Base-by-base conservation (phyloP, 2,329 filamentous ascomycete genomes). In the Alternaria panax region DNA sequence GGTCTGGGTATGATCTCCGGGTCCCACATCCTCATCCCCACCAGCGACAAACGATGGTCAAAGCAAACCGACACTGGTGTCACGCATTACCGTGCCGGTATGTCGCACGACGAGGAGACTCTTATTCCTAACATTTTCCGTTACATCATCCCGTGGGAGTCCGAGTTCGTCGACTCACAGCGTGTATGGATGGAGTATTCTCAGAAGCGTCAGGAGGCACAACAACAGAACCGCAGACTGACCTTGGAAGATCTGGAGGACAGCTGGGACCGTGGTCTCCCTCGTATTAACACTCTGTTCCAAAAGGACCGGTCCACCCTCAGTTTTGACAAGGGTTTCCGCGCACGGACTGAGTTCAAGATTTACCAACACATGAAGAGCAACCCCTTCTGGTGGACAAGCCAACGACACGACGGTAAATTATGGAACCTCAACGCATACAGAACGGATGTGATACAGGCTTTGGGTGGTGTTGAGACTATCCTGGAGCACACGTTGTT, bases 341-440 rank as follows among this genome's bases (percentile, higher is more conserved):
- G 95, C 68, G 89, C 93, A 14, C 87, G 95, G 54, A 92, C 94
- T 11, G 95, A 99, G 78, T 99, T 99, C 84, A 99, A 99, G 84
- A 89, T 95, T 28, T 99, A 98, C 76, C 94, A 98, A 78, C 84
- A 98, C 61, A 98, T 99, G 94, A 97, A 96, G 87, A 96, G 91
- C 80, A 97, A 98, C 76, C 95, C 95, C 0, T 98, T 98, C 84
- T 97, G 93, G 93, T 99, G 95, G 95, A 99, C 95, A 4, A 96
- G 92, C 72, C 94, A 98, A 79, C 86, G 95, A 38, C 96, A 99
- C 73, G 95, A 99, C 72, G 95, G 95, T 75, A 98, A 98, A 75
- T 80, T 99, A 5, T 99, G 95, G 95, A 97, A 97, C 65, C 79
- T 99, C 54, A 98, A 98, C 67, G 92, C 92, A 1, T 97, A 98